These are phyloP conservation scores for Ochetophila trinervis DNA, from an alignment of 306 rosid genomes.

Conservation along the genomic window DNA sequence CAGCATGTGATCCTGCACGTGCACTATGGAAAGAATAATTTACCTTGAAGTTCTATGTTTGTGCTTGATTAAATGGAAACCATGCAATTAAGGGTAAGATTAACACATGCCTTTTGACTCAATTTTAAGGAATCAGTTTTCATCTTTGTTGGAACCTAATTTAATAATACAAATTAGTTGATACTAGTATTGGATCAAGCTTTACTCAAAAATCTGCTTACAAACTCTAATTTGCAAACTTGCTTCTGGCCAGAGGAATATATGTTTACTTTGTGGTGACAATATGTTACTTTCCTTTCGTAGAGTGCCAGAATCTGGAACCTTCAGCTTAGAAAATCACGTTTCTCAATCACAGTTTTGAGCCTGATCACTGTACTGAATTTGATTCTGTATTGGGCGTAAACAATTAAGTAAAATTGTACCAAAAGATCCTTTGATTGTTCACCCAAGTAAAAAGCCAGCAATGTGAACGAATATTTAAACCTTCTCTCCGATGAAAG, in stretches of 20 bases:
- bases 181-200: too few species aligned
- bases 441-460: slow-evolving; percentile 1
- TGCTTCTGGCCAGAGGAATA: too few species aligned
- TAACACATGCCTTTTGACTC: background rate
- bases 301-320: too few species aligned
- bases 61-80: background rate
- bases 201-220: too few species aligned
- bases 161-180: background rate
- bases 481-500: slow-evolving; percentile 54
- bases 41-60: background rate
- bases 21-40: too few species aligned
- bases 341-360: background rate
- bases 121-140: background rate
- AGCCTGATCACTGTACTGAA: background rate
- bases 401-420: background rate
- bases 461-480: slow-evolving; percentile 31
- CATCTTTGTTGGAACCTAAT: background rate
- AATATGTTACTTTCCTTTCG: too few species aligned
- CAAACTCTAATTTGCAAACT: too few species aligned
- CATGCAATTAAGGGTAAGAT: background rate
- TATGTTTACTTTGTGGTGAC: too few species aligned
- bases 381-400: background rate
- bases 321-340: background rate
- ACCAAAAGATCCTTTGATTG: background rate
- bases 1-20: too few species aligned